Percentiles rank a stretch among this genome's conserved stretches.
Conservation (phyloP, 2,329 filamentous ascomycete genomes). For the Ampelomyces quisqualis region DNA sequence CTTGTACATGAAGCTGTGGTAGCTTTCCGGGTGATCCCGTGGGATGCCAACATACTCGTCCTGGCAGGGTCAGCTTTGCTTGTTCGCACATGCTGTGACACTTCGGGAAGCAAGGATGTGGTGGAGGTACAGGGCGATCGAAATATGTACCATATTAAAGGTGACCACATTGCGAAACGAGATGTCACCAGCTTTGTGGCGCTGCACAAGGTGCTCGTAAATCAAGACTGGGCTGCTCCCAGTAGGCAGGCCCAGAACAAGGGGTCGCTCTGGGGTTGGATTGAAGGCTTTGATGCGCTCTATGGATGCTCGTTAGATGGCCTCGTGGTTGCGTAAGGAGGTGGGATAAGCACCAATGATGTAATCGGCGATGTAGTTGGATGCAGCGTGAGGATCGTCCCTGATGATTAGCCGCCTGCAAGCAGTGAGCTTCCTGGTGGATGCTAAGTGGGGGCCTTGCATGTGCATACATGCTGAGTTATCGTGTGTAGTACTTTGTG, state of each 20-base stretch:
- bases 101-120: slow-evolving; percentile 17
- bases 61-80: slow-evolving; percentile 45
- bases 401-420: slow-evolving; percentile 80
- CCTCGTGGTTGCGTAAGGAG: slow-evolving; percentile 21
- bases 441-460: slow-evolving; percentile 15
- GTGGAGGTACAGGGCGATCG: slow-evolving; percentile 11
- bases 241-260: slow-evolving; percentile 80
- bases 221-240: slow-evolving; percentile 78
- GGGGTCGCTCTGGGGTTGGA: slow-evolving; percentile 70
- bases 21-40: slow-evolving; percentile 79
- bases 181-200: slow-evolving; percentile 70
- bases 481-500: slow-evolving; percentile 11
- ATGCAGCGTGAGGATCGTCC: slow-evolving; percentile 67
- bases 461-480: slow-evolving; percentile 38
- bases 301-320: slow-evolving; percentile 41
- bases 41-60: slow-evolving; percentile 86
- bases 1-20: slow-evolving; percentile 93
- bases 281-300: slow-evolving; percentile 76
- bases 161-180: slow-evolving; percentile 88
- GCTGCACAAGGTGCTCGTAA: slow-evolving; percentile 72
- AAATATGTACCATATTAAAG: slow-evolving; percentile 84
- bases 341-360: slow-evolving; percentile 61
- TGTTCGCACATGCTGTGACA: slow-evolving; percentile 20
- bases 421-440: slow-evolving; percentile 30
- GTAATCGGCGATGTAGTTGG: slow-evolving; percentile 77